Evolutionary conservation across 306 rosid genomes (phyloP), one percentile per base, ranked within the genome.

Genomic region (Glycine latifolia): DNA sequence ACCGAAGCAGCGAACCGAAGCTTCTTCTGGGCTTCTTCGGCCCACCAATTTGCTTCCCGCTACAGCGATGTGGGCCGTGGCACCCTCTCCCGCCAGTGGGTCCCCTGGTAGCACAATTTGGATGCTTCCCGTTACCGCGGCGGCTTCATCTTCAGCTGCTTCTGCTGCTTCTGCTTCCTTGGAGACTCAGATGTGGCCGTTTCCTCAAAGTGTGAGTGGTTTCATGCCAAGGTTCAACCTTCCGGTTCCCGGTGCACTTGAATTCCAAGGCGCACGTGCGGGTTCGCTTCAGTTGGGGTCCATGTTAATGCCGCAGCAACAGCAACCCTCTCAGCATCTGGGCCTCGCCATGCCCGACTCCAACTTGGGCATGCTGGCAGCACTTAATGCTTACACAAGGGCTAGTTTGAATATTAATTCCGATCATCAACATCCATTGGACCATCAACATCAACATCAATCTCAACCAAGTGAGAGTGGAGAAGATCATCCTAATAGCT

Each of bases 11-110:
- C 82, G 41, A 4, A 26, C 5, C 8, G 85, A 71, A 11, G 87
- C 31, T 16, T 75, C 8, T 16, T 14, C 77, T 5, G 83, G 91
- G 1, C 66, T 89, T 71, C 82, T 84, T 5, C 81, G 98, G 15
- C 84, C 91, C 0, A 71, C 95, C 0, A 91, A 86, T 80, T 47
- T 93, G 35, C 76, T 91, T 3, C 93, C 95, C 0, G 91, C 85
- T 2, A 73, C 92, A 0, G 91, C 98, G 50, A 92, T 94, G 98
- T 92, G 98, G 98, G 96, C 97, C 2, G 91, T 91, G 35, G 91
- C 90, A 1, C 90, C 97, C 0, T 85, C 84, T 7, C 83, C 92
- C 0, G 89, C 83, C 1, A 91, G 90, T 2, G 80, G 87, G 6
- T 86, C 91, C 3, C 62, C 93, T 2, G 91, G 94, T 3, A 94